A percentile compares a stretch with the other conserved stretches of the same genome.
phyloP scores from a whole-genome alignment of 1,139 yeast species.

The Kazachstania sp. region DNA sequence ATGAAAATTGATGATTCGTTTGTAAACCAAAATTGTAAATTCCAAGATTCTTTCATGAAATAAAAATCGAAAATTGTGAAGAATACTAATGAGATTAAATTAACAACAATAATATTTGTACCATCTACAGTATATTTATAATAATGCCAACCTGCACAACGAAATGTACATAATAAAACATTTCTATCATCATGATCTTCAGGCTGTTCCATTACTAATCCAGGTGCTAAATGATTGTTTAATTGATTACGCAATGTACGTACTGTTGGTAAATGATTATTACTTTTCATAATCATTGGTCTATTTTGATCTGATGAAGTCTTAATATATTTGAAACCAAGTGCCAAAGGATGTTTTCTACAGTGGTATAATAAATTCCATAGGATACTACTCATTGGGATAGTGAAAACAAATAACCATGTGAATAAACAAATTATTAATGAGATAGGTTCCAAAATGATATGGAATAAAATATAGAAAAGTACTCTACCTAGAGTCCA shows the following conservation, averaged over 20 bases:
- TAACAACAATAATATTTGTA: conserved; percentile 85
- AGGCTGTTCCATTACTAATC: not conserved
- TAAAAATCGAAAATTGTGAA: conserved; percentile 79
- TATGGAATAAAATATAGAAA: conserved; percentile 67
- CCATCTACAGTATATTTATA: conserved; percentile 96
- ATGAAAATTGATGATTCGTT: conserved; percentile 52
- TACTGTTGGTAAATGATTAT: conserved; percentile 3
- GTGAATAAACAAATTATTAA: conserved; percentile 49
- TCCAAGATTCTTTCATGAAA: conserved; percentile 46
- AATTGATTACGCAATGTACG: not conserved
- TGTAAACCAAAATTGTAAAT: conserved; percentile 45
- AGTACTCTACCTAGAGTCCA: conserved; percentile 82
- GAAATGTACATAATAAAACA: conserved; percentile 70
- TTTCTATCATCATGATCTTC: conserved; percentile 27
- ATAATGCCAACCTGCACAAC: conserved; percentile 86
- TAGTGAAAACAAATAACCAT: conserved; percentile 82
- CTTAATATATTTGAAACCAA: conserved; percentile 25
- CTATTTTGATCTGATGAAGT: conserved; percentile 20
- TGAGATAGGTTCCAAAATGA: conserved; percentile 61
- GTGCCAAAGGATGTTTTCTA: conserved; percentile 83
- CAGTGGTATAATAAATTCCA: conserved; percentile 66
- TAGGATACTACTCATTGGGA: conserved; percentile 81
- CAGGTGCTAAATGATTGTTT: not conserved
- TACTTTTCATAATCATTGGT: conserved; percentile 8
- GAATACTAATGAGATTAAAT: conserved; percentile 66